These are phyloP conservation scores for Saccharomyces hybrid DNA, from an alignment of 1,139 yeast species.

Conservation along the genomic window DNA sequence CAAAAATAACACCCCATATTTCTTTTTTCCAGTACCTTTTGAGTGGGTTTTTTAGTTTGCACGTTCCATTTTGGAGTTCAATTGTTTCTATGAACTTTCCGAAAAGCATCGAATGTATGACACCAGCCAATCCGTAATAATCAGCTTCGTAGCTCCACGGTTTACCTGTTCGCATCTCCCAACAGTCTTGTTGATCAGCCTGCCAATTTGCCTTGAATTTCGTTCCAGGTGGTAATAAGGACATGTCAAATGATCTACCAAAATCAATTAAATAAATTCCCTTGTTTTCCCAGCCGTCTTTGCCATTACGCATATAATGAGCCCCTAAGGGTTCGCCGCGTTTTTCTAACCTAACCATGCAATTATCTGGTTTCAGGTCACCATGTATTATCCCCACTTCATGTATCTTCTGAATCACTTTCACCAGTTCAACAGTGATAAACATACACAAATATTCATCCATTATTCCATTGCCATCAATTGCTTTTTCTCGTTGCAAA, in stretches of 20 bases:
- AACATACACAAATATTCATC: slow-evolving; percentile 42
- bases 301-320: slow-evolving; percentile 34
- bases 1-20: slow-evolving; percentile 66
- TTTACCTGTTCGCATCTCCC: slow-evolving; percentile 53
- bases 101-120: slow-evolving; percentile 64
- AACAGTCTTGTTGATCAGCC: slow-evolving; percentile 68
- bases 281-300: slow-evolving; percentile 44
- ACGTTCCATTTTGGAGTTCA: slow-evolving; percentile 25
- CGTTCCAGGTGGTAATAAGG: slow-evolving; percentile 44
- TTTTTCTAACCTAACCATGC: slow-evolving; percentile 59
- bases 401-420: slow-evolving; percentile 58
- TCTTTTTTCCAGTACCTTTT: slow-evolving; percentile 75
- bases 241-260: slow-evolving; percentile 73
- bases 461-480: slow-evolving; percentile 7
- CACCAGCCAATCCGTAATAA: slow-evolving; percentile 75
- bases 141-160: slow-evolving; percentile 83
- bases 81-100: slow-evolving; percentile 52
- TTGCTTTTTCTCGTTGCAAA: slow-evolving; percentile 32
- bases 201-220: slow-evolving; percentile 57
- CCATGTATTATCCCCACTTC: slow-evolving; percentile 68
- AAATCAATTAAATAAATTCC: slow-evolving; percentile 72
- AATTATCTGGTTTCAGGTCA: slow-evolving; percentile 79
- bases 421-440: slow-evolving; percentile 55
- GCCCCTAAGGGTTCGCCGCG: slow-evolving; percentile 18
- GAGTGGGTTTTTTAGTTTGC: slow-evolving; percentile 40